These are phyloP conservation scores for Mitragyna speciosa DNA, from an alignment of 257 asterid species.

Conservation along the genomic window DNA sequence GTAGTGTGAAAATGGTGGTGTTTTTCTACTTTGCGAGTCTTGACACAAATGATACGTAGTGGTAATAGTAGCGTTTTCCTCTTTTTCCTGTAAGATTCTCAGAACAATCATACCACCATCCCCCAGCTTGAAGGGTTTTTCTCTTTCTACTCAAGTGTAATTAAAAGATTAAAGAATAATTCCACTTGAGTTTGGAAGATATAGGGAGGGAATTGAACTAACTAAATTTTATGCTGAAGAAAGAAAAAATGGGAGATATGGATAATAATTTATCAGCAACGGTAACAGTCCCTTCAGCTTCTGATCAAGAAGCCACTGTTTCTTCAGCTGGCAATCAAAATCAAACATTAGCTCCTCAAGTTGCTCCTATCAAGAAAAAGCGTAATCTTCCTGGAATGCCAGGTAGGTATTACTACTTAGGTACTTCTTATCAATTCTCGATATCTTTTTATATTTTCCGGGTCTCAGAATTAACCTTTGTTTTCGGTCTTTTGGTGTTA, in stretches of 20 bases:
- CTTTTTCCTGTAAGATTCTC: not conserved
- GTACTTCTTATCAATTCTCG: not conserved
- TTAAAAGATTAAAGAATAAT: not conserved
- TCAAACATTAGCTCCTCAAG: slow-evolving; percentile 18
- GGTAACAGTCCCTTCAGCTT: slow-evolving; percentile 22
- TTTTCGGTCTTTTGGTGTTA: not conserved
- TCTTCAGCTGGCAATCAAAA: slow-evolving; percentile 26
- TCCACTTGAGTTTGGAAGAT: not conserved
- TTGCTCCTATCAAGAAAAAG: slow-evolving; percentile 51
- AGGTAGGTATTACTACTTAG: slow-evolving; percentile 34
- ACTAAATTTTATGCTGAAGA: no score
- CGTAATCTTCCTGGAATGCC: slow-evolving; percentile 97
- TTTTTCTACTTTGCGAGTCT: not conserved
- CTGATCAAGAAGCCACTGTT: slow-evolving; percentile 37
- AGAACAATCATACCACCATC: not conserved
- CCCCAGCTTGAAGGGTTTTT: not conserved
- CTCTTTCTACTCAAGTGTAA: not conserved
- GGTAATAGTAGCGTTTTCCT: not conserved
- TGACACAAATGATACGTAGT: slow-evolving; percentile 13
- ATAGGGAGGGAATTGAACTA: not conserved
- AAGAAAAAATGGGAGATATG: slow-evolving; percentile 32
- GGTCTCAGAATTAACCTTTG: no score
- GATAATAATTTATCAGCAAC: slow-evolving; percentile 41
- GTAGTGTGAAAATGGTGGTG: slow-evolving; percentile 30
- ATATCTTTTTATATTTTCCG: not conserved